These are phyloP conservation scores for Elaphomyces granulatus DNA, from an alignment of 495 filamentous ascomycete species.

Conservation along the genomic window DNA sequence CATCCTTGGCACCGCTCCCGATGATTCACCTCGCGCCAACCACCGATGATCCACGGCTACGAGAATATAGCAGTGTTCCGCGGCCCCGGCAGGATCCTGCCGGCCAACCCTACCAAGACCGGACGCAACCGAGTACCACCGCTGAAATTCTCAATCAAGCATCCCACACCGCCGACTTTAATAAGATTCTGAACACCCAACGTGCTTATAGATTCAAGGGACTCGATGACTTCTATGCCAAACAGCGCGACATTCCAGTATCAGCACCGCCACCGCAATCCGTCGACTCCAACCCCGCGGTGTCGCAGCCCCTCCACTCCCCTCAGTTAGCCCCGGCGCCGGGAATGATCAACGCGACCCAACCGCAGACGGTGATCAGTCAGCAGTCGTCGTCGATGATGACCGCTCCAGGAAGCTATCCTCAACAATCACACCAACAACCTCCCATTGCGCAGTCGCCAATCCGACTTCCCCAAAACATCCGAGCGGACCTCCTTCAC, in stretches of 20 bases:
- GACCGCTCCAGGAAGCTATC: constrained; percentile 19
- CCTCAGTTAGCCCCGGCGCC: constrained; percentile 26
- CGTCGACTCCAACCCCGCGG: constrained; percentile 28
- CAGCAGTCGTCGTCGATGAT: constrained; percentile 30
- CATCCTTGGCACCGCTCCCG: constrained; percentile 55
- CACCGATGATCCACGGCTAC: constrained; percentile 59
- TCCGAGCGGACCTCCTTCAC: constrained; percentile 34
- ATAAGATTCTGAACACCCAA: constrained; percentile 62
- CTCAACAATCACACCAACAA: constrained; percentile 26
- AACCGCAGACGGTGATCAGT: constrained; percentile 25
- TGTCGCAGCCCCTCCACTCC: constrained; percentile 32
- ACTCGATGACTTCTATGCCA: constrained; percentile 60
- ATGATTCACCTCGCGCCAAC: constrained; percentile 73
- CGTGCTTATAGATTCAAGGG: constrained; percentile 61
- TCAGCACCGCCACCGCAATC: constrained; percentile 22
- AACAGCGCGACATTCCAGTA: constrained; percentile 57
- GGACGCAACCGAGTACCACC: constrained; percentile 61
- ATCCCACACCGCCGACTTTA: constrained; percentile 77
- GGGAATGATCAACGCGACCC: constrained; percentile 25
- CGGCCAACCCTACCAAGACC: constrained; percentile 79
- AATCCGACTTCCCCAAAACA: constrained; percentile 27
- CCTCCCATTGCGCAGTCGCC: constrained; percentile 30
- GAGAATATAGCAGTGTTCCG: constrained; percentile 71
- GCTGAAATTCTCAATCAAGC: constrained; percentile 82
- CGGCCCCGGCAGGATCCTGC: constrained; percentile 82